Evolutionary conservation across 2,329 filamentous ascomycete genomes (phyloP), one percentile per base, ranked within the genome.

Genomic region (Sordariomycetes sp.): DNA sequence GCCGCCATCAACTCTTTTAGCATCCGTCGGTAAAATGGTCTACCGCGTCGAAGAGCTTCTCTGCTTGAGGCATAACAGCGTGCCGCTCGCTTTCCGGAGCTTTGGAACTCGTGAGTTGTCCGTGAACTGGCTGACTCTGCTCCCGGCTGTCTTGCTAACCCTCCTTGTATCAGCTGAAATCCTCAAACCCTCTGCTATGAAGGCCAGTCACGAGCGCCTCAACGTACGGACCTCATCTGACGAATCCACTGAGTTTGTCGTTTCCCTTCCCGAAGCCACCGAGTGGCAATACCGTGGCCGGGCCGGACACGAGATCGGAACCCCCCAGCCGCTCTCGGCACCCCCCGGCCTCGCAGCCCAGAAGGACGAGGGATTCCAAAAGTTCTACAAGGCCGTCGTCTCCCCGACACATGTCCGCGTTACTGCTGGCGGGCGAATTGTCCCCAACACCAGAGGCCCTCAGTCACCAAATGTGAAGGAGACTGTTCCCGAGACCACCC

Each of bases 401-500:
- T 86, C 83, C 36, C 83, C 83, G 8, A 83, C 81, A 15, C 81
- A 86, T 66, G 77, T 86, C 60, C 79, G 83, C 17, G 83, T 86
- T 54, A 86, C 83, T 22, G 83, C 83, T 59, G 82, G 83, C 59
- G 83, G 83, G 50, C 76, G 81, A 42, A 86, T 86, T 62, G 83
- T 86, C 1, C 82, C 82, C 54, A 86, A 86, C 63, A 84, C 76
- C 36, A 75, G 81, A 51, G 75, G 71, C 5, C 82, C 80, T 10
- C 79, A 79, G 2, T 76, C 76, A 3, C 64, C 72, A 6, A 82
- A 81, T 65, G 36, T 20, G 56, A 57, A 52, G n/a, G 55, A 56
- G 22, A 28, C 32, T 4, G 10, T 22, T 15, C 17, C 45, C 5
- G 55, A 56, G n/a, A 32, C 28, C 34, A 22, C 20, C 20, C n/a